Base-by-base conservation (phyloP, 768 basidiomycete genomes). In the Calocybe gangraenosa region DNA sequence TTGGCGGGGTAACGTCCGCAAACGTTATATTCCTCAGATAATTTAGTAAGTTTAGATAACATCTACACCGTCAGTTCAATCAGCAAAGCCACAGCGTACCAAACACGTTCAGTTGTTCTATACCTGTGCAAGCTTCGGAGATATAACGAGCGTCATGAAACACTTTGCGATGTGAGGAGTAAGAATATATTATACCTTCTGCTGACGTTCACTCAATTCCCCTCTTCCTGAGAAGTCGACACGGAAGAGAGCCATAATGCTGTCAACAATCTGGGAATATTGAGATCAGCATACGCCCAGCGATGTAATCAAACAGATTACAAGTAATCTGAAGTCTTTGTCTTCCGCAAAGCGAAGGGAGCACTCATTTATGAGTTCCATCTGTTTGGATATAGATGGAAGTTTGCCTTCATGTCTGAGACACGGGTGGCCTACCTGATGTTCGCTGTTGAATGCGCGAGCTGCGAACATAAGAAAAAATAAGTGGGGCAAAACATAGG, bases 231-330 rank as follows among this genome's bases (percentile, higher is more conserved):
- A 90, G 62, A 73, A 98, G 64, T 98, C 94, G 35, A 92, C 89
- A 15, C 92, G 81, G 64, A 98, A 98, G 5, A 95, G 75, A 21
- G 94, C 95, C 91, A 98, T 95, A 49, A 97, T 94, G 55, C 90
- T 93, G 61, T 97, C 95, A 28, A 97, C 79, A 47, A 97, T 92
- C 86, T 95, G 57, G 4, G 45, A 36, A 33, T 25, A 28, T 15
- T 20, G 46, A 18, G 22, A 30, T 65, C 33, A 60, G 40, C 39
- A 28, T 34, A 11, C 8, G 28, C 37, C n/a, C 10, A 18, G 40
- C 37, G 19, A 31, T 19, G 28, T 34, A 47, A 6, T 28, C 25
- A 28, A 28, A 28, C 25, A 28, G 22, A 7, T 14, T 56, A 85
- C 86, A 57, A 91, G 65, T 21, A 89, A 72, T 37, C 82, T 72